These are phyloP conservation scores for Rhodotorula diobovata DNA, from an alignment of 768 basidiomycete species.

Conservation along the genomic window DNA sequence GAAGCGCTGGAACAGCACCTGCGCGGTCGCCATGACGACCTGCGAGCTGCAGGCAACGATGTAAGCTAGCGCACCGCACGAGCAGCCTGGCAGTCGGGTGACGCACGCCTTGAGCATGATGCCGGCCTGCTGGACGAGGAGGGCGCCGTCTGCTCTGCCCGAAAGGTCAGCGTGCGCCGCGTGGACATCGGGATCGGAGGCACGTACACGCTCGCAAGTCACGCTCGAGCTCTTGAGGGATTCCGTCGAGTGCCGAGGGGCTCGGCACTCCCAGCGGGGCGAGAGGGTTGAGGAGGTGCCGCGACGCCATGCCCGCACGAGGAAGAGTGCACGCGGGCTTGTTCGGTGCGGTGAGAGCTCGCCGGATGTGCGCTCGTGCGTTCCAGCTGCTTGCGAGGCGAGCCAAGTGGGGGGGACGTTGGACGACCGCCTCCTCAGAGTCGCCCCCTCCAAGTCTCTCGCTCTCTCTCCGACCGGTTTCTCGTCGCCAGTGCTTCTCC, in stretches of 20 bases:
- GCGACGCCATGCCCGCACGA: constrained; percentile 10
- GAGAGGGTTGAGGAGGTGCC: constrained; percentile 63
- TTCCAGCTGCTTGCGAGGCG: too few relatives aligned
- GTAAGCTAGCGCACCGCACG: background rate
- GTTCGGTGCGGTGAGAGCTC: background rate
- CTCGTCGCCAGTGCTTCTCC: too few relatives aligned
- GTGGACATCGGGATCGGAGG: accelerated
- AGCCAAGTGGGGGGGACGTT: too few relatives aligned
- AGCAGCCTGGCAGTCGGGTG: constrained; percentile 42
- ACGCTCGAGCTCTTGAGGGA: constrained; percentile 74
- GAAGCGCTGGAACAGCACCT: constrained; percentile 93
- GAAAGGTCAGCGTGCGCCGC: background rate
- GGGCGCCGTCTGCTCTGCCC: constrained; percentile 61
- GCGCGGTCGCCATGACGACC: constrained; percentile 92
- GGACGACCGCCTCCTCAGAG: too few relatives aligned
- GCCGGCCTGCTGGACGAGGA: constrained; percentile 91
- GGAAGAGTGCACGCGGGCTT: background rate
- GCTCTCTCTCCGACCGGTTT: too few relatives aligned
- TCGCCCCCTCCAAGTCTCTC: too few relatives aligned
- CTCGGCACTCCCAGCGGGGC: constrained; percentile 74
- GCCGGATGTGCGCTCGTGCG: background rate
- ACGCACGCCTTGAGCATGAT: constrained; percentile 76
- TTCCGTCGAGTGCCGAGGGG: constrained; percentile 75
- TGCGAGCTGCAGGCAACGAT: constrained; percentile 59
- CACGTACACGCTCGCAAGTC: constrained; percentile 66